Evolutionary conservation across 768 basidiomycete genomes (phyloP).

Genomic region (Pleurotus tuoliensis): DNA sequence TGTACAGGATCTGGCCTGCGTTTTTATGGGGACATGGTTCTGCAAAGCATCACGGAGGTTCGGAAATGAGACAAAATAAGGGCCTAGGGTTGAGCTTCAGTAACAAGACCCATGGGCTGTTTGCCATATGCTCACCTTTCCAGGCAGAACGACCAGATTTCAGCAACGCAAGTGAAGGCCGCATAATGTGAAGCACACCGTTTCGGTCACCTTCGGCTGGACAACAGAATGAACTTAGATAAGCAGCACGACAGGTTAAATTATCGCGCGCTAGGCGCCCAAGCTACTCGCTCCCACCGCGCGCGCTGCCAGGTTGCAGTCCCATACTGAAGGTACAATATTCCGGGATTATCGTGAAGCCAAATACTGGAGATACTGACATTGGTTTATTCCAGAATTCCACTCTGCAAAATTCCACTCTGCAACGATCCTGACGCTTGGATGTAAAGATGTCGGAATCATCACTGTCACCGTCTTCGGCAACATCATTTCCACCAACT

Average conservation of each 20-base stretch:
- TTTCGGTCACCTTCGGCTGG: background rate
- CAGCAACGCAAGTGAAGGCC: slow-evolving; percentile 53
- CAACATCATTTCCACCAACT: background rate
- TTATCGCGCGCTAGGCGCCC: background rate
- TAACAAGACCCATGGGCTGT: background rate
- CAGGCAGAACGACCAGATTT: slow-evolving; percentile 76
- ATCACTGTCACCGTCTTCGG: background rate
- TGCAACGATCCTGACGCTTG: too few species aligned
- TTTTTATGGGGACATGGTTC: slow-evolving; percentile 83
- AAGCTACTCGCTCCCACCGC: background rate
- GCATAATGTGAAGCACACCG: slow-evolving; percentile 37
- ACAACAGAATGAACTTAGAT: background rate
- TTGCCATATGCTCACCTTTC: slow-evolving; percentile 52
- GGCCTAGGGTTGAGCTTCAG: slow-evolving; percentile 48
- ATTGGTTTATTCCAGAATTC: too few species aligned
- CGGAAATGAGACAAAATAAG: slow-evolving; percentile 92
- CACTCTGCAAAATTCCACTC: too few species aligned
- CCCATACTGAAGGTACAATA: too few species aligned
- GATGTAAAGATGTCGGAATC: background rate
- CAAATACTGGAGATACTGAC: too few species aligned
- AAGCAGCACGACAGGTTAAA: background rate
- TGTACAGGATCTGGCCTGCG: slow-evolving; percentile 85
- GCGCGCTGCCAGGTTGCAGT: background rate
- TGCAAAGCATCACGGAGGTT: slow-evolving; percentile 77
- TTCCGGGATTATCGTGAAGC: too few species aligned